Evolutionary conservation across 495 filamentous ascomycete species (phyloP).

Genomic region (Apiosordaria backusii): DNA sequence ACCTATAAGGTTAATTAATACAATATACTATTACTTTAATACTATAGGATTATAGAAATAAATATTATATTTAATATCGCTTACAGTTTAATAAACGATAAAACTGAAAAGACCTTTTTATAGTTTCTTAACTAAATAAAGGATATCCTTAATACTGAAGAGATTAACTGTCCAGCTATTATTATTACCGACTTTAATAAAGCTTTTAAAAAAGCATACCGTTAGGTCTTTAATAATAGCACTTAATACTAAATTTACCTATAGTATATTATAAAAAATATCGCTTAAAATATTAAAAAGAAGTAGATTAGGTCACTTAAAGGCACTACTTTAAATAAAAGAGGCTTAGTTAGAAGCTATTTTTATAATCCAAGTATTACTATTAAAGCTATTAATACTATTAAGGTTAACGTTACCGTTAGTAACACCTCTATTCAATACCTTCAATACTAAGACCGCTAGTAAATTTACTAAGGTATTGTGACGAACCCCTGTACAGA

Average conservation of each 20-base stretch:
- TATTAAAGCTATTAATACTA: too few relatives aligned
- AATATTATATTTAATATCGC: slow-evolving; percentile 3
- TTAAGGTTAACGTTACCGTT: too few relatives aligned
- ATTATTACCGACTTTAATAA: slow-evolving; percentile 10
- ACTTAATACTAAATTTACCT: slow-evolving; percentile 11
- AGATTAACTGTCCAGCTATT: background rate
- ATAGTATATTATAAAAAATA: slow-evolving; percentile 19
- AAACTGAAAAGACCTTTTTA: too few relatives aligned
- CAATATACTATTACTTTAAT: slow-evolving; percentile 17
- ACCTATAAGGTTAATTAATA: background rate
- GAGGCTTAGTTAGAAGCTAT: background rate
- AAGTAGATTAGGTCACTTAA: slow-evolving; percentile 13
- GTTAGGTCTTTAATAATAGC: slow-evolving; percentile 4
- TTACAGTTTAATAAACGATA: background rate
- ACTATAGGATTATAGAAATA: slow-evolving; percentile 1
- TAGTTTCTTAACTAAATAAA: too few relatives aligned
- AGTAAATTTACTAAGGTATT: too few relatives aligned
- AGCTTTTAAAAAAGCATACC: slow-evolving; percentile 1
- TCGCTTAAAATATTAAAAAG: slow-evolving; percentile 12
- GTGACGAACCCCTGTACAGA: too few relatives aligned
- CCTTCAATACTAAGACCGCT: too few relatives aligned
- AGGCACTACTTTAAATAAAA: slow-evolving; percentile 3
- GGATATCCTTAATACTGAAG: background rate
- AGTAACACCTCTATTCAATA: too few relatives aligned
- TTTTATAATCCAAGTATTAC: too few relatives aligned